Conservation (phyloP, 768 basidiomycete species). For the Boletus rubroflammeus region DNA sequence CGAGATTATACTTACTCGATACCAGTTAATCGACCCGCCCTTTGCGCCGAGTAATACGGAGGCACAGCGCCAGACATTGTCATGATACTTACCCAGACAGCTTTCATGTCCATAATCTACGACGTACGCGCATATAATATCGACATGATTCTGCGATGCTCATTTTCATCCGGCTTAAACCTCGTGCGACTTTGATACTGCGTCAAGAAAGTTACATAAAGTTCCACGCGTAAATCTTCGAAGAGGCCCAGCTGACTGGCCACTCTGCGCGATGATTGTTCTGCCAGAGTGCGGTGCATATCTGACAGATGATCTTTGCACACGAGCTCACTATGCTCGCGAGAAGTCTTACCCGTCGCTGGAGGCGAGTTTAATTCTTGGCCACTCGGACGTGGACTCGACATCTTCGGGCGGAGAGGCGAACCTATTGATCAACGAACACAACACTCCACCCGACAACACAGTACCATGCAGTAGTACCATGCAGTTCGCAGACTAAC, state of each 20-base stretch:
- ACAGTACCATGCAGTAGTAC: not conserved
- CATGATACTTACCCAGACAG: constrained; percentile 4
- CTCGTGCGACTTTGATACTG: not conserved
- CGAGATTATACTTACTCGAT: not conserved
- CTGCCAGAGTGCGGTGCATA: not conserved
- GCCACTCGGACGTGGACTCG: not conserved
- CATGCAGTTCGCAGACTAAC: not conserved
- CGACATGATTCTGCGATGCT: not conserved
- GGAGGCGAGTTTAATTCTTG: not conserved
- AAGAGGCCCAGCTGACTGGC: not conserved
- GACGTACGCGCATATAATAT: constrained; percentile 4
- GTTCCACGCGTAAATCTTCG: not conserved
- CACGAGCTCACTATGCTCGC: not conserved
- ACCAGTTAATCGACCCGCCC: constrained; percentile 12
- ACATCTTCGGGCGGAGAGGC: not conserved
- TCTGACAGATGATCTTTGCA: not conserved
- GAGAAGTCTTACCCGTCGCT: not conserved
- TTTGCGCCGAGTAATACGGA: not conserved
- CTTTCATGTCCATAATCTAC: constrained; percentile 21
- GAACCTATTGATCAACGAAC: not conserved
- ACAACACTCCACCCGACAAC: not conserved
- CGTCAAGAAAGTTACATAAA: not conserved
- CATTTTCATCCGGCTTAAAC: not conserved
- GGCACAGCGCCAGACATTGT: constrained; percentile 9
- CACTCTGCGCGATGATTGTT: too few species aligned